Conservation (phyloP, 2,329 filamentous ascomycete genomes). For the Raffaelea albimanens region DNA sequence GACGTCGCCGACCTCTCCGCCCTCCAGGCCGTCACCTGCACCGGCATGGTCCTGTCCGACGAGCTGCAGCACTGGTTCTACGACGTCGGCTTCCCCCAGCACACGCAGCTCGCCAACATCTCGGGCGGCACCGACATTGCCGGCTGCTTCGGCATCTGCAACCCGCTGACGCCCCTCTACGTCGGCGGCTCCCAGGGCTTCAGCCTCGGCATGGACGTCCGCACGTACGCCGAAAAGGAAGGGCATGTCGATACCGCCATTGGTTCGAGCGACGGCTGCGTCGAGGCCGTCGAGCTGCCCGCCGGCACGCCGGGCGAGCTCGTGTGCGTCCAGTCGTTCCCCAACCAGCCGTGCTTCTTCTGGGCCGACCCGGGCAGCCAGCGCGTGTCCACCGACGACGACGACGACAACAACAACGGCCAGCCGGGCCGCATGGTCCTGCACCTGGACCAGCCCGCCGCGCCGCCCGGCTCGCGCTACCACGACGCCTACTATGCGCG, state of each 20-base stretch:
- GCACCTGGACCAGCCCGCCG: slow-evolving; percentile 14
- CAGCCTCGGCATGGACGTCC: slow-evolving; percentile 39
- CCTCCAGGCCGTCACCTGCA: slow-evolving; percentile 56
- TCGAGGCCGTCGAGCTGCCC: slow-evolving; percentile 31
- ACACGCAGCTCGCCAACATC: slow-evolving; percentile 62
- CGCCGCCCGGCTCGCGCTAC: slow-evolving; percentile 47
- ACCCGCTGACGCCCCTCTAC: slow-evolving; percentile 59
- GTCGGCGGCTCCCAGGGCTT: slow-evolving; percentile 43
- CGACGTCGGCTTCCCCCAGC: slow-evolving; percentile 57
- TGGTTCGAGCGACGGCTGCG: slow-evolving; percentile 31
- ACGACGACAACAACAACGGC: no score
- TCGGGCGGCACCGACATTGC: slow-evolving; percentile 70
- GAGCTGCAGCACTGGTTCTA: slow-evolving; percentile 73
- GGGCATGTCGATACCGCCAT: no score
- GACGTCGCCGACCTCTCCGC: slow-evolving; percentile 52
- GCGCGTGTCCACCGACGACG: slow-evolving; percentile 5
- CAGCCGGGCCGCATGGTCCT: slow-evolving; percentile 9
- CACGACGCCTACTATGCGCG: slow-evolving; percentile 51
- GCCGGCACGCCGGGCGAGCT: slow-evolving; percentile 64
- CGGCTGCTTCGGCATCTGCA: slow-evolving; percentile 53
- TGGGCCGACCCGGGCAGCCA: slow-evolving; percentile 40
- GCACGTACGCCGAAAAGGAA: slow-evolving; percentile 41
- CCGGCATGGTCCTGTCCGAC: slow-evolving; percentile 74
- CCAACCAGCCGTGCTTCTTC: slow-evolving; percentile 63
- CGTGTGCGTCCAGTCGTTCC: slow-evolving; percentile 61